Percentiles rank a stretch among this genome's conserved stretches.
Conservation (phyloP, 352 stramenopile species). For the Phytophthora vignae region DNA sequence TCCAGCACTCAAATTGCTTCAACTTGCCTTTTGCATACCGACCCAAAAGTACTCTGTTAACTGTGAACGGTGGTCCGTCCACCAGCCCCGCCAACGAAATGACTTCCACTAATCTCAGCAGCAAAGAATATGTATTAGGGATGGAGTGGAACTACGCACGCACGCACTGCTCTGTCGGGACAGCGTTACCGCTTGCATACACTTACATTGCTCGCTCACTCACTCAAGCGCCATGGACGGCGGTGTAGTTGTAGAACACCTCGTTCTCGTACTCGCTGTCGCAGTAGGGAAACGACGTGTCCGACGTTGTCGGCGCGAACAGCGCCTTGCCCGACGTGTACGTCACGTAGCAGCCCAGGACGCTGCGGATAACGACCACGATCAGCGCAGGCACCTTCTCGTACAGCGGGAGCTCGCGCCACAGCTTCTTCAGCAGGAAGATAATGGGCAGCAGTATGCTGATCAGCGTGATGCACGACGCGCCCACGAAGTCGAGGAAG, state of each 20-base stretch:
- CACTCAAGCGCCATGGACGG: conserved; percentile 9
- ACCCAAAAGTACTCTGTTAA: too few species aligned
- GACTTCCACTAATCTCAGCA: background rate
- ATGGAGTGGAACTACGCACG: background rate
- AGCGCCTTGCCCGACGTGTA: conserved; percentile 7
- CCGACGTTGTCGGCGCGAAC: conserved; percentile 12
- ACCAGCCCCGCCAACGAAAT: background rate
- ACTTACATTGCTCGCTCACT: background rate
- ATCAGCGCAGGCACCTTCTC: conserved; percentile 27
- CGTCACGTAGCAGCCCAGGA: conserved; percentile 4
- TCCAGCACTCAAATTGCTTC: too few species aligned
- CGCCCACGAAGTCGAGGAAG: background rate
- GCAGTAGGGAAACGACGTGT: conserved; percentile 29
- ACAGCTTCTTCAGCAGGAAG: conserved; percentile 46
- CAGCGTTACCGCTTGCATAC: background rate
- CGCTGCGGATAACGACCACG: conserved; percentile 10
- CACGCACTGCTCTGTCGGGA: background rate
- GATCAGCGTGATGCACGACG: background rate
- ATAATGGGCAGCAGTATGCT: conserved; percentile 44
- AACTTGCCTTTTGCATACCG: background rate
- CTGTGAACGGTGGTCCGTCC: too few species aligned
- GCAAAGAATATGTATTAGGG: background rate
- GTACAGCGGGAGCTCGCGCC: conserved; percentile 25
- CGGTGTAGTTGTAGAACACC: conserved; percentile 35
- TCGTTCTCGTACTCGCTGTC: conserved; percentile 31